Percentiles rank a stretch among this genome's conserved stretches.
Evolutionary conservation across 2,329 filamentous ascomycete genomes (phyloP).

Genomic region (Cladosporium austrohemisphaericum): DNA sequence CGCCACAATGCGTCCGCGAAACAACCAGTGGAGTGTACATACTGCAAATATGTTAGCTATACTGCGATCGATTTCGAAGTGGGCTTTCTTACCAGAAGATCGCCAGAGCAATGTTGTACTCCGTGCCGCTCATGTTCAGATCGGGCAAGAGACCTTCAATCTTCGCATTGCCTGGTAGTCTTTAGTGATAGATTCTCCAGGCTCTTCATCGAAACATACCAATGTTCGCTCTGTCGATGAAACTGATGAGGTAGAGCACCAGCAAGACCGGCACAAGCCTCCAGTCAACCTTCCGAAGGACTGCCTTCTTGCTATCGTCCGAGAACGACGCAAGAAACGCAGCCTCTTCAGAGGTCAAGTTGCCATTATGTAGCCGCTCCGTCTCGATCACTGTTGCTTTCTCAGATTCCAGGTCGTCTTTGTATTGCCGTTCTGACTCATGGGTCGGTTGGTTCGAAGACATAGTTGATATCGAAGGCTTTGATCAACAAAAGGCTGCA

Average conservation of each 20-base stretch:
- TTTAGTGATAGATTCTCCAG: too few relatives aligned
- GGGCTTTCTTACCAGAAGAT: conserved; percentile 28
- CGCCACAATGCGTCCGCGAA: too few relatives aligned
- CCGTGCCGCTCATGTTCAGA: conserved; percentile 12
- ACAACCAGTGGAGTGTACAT: too few relatives aligned
- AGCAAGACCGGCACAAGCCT: conserved; percentile 38
- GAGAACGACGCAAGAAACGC: conserved; percentile 27
- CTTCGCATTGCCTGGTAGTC: conserved; percentile 35
- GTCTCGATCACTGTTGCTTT: conserved; percentile 1
- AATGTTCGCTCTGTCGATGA: conserved; percentile 31
- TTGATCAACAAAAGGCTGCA: too few relatives aligned
- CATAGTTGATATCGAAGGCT: neutral
- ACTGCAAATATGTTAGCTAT: neutral
- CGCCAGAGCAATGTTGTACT: conserved; percentile 16
- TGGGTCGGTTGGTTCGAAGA: neutral
- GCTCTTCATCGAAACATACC: conserved; percentile 1
- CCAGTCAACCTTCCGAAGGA: conserved; percentile 49
- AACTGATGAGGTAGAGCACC: conserved; percentile 35
- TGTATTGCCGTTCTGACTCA: neutral
- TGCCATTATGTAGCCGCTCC: conserved; percentile 4
- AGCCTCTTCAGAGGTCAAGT: conserved; percentile 24
- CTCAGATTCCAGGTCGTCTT: conserved; percentile 3
- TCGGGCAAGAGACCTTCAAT: conserved; percentile 23
- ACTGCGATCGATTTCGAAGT: too few relatives aligned
- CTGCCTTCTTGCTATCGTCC: conserved; percentile 19